These are phyloP conservation scores for Calophaca sinica DNA, from an alignment of 306 rosid species.

Conservation along the genomic window DNA sequence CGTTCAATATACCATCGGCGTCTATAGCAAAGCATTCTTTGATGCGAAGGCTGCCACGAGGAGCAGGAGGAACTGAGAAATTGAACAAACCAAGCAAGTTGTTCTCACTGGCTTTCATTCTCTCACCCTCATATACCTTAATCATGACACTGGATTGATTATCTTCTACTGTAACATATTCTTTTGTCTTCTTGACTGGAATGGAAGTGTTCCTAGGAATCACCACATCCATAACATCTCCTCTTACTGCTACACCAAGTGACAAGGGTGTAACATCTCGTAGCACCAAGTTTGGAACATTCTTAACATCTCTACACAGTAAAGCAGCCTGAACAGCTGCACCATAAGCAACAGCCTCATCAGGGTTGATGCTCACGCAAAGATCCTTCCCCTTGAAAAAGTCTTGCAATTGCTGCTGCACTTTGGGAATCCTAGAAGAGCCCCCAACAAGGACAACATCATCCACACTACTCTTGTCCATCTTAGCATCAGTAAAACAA, in stretches of 20 bases:
- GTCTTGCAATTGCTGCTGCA: neutral
- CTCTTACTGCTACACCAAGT: rapidly evolving
- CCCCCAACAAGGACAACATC: neutral
- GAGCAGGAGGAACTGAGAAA: conserved; percentile 50
- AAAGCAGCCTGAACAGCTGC: neutral
- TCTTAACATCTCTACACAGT: neutral
- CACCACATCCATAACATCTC: conserved; percentile 39
- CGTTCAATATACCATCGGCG: conserved; percentile 54
- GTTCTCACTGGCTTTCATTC: conserved; percentile 50
- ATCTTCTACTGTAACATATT: conserved; percentile 41
- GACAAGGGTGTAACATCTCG: neutral
- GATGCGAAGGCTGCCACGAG: conserved; percentile 48
- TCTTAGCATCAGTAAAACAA: neutral
- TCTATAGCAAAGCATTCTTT: conserved; percentile 52
- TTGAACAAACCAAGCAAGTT: conserved; percentile 47
- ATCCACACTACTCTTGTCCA: neutral
- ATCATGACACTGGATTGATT: conserved; percentile 38
- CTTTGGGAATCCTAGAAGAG: neutral
- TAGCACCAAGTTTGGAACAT: neutral
- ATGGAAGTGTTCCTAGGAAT: conserved; percentile 56
- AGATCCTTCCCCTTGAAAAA: neutral
- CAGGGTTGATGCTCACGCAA: neutral
- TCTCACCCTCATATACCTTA: conserved; percentile 60
- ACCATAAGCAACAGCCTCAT: neutral
- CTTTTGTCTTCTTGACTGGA: conserved; percentile 22